Evolutionary conservation across 2,329 filamentous ascomycete genomes (phyloP).

Genomic region (Apiospora aurea): DNA sequence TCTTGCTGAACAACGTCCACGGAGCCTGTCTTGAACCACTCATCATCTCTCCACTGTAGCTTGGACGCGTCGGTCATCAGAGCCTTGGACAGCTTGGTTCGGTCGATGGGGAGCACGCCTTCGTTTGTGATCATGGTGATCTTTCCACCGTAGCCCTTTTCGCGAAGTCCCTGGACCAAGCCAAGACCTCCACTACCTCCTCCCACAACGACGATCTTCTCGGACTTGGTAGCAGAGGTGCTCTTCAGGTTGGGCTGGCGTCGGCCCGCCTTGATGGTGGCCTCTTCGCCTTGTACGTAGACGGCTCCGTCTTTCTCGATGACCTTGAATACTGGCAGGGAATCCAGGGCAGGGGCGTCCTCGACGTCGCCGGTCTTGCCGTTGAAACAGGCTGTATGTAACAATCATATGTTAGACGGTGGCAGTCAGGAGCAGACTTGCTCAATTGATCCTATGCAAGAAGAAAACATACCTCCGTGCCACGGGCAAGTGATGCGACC

Average conservation of each 20-base stretch:
- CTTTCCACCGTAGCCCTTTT: constrained; percentile 78
- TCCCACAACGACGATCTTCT: constrained; percentile 85
- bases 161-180: constrained; percentile 81
- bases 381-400: constrained; percentile 82
- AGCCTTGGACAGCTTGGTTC: constrained; percentile 95
- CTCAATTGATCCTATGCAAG: neutral
- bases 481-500: constrained; percentile 92
- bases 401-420: constrained; percentile 18
- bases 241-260: constrained; percentile 79
- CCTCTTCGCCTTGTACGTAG: constrained; percentile 83
- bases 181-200: constrained; percentile 87
- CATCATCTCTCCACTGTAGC: constrained; percentile 76
- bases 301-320: constrained; percentile 82
- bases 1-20: constrained; percentile 66
- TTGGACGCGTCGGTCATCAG: constrained; percentile 83
- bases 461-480: constrained; percentile 77
- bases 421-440: neutral
- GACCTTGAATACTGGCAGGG: constrained; percentile 83
- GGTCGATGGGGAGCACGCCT: constrained; percentile 86
- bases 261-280: constrained; percentile 77
- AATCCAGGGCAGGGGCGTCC: constrained; percentile 88
- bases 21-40: constrained; percentile 74
- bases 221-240: constrained; percentile 53
- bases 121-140: constrained; percentile 88
- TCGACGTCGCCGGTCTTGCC: constrained; percentile 90